These are phyloP conservation scores for Nannizzia gypsea DNA, from an alignment of 2,329 filamentous ascomycete genomes.

Conservation along the genomic window DNA sequence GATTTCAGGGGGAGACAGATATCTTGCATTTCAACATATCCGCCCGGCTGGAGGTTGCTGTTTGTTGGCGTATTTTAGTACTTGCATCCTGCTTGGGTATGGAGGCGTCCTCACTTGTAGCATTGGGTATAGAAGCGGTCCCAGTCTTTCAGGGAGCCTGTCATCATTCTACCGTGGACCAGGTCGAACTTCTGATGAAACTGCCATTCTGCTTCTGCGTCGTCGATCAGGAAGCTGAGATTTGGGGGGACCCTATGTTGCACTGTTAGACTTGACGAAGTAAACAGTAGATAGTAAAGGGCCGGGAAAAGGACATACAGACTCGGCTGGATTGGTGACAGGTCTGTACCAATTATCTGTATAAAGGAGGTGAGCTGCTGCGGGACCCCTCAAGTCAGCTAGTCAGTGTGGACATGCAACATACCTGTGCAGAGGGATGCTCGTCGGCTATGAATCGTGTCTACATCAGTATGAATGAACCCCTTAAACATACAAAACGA, in stretches of 20 bases:
- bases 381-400: neutral
- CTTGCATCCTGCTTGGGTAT: neutral
- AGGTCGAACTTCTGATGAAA: constrained; percentile 18
- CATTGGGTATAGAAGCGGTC: constrained; percentile 4
- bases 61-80: neutral
- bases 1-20: constrained; percentile 32
- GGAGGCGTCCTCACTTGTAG: constrained; percentile 9
- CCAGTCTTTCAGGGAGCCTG: constrained; percentile 15
- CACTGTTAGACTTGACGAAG: neutral
- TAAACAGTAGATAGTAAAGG: neutral
- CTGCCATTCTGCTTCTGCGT: constrained; percentile 18
- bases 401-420: neutral
- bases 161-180: constrained; percentile 15
- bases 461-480: neutral
- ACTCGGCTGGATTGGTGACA: constrained; percentile 10
- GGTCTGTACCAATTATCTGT: constrained; percentile 4
- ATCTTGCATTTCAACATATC: constrained; percentile 40
- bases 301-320: neutral
- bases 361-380: neutral
- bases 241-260: constrained; percentile 17
- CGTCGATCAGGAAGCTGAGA: constrained; percentile 18
- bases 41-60: constrained; percentile 35
- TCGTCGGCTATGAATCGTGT: neutral
- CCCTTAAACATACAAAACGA: too few relatives aligned
- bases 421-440: neutral